phyloP scores from a whole-genome alignment of 78 protist species.

The Isochrysis galbana region DNA sequence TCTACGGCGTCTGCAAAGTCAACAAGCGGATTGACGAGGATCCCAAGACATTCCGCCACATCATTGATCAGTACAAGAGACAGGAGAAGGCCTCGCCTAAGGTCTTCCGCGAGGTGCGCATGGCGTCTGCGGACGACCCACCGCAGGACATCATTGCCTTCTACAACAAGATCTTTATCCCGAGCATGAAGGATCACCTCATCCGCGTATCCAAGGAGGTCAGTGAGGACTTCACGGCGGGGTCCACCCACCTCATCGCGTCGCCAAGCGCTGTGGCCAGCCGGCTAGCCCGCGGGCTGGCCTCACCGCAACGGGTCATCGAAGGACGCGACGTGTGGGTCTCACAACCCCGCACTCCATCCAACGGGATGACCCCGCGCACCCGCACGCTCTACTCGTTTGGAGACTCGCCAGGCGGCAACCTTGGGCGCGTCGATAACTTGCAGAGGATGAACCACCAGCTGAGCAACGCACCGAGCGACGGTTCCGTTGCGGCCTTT shows the following conservation, averaged over 20 bases:
- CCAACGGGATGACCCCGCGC: background rate
- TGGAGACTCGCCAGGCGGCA: background rate
- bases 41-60: background rate
- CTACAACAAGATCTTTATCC: slow-evolving; percentile 12
- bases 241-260: background rate
- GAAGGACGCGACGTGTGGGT: background rate
- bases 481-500: background rate
- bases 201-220: background rate
- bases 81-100: background rate
- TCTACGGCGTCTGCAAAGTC: slow-evolving; percentile 12
- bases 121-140: background rate
- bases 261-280: background rate
- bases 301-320: background rate
- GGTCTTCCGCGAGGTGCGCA: slow-evolving; percentile 10
- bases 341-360: background rate
- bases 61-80: slow-evolving; percentile 10
- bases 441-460: background rate
- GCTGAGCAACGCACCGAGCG: background rate
- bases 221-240: background rate
- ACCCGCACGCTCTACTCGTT: background rate
- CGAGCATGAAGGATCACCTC: background rate
- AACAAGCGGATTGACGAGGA: background rate
- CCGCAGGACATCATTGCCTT: slow-evolving; percentile 9
- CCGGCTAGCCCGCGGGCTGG: background rate
- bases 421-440: background rate